Conservation (phyloP, 305 asterid species). For the Lippia alba region DNA sequence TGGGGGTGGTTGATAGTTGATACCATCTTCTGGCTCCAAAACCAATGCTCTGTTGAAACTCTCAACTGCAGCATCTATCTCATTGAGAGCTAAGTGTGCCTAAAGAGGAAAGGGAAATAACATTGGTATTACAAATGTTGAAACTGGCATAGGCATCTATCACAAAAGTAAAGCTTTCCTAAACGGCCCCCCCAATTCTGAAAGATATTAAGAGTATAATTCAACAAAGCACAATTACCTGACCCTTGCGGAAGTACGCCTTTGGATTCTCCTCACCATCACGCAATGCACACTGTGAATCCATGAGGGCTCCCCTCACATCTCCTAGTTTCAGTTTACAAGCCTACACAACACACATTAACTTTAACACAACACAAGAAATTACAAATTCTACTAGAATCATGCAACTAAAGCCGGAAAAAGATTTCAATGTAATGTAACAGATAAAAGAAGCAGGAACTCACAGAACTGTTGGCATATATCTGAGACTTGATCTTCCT, state of each 20-base stretch:
- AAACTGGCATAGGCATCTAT: neutral
- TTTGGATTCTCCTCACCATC: slow-evolving; percentile 68
- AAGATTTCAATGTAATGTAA: neutral
- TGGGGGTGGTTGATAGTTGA: slow-evolving; percentile 1
- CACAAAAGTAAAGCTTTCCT: no score
- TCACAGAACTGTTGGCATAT: neutral
- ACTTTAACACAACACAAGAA: no score
- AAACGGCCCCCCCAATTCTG: neutral
- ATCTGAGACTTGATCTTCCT: neutral
- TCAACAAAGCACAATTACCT: slow-evolving; percentile 47
- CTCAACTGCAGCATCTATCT: slow-evolving; percentile 64
- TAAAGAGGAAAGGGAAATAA: slow-evolving; percentile 33
- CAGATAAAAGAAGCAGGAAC: neutral
- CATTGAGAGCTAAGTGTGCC: slow-evolving; percentile 73
- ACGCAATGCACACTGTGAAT: slow-evolving; percentile 70
- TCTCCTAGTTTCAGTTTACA: slow-evolving; percentile 74
- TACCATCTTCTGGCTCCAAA: slow-evolving; percentile 73
- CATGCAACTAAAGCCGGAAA: neutral
- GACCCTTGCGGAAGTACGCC: slow-evolving; percentile 79
- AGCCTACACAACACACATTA: slow-evolving; percentile 53
- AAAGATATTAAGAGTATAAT: neutral
- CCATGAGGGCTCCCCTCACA: slow-evolving; percentile 65
- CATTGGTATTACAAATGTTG: neutral
- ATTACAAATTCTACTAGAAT: no score
- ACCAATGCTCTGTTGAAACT: slow-evolving; percentile 68